A percentile compares a stretch with the other conserved stretches of the same genome.
Evolutionary conservation across 2,329 filamentous ascomycete species (phyloP).

Genomic region (Fusarium nisikadoi): DNA sequence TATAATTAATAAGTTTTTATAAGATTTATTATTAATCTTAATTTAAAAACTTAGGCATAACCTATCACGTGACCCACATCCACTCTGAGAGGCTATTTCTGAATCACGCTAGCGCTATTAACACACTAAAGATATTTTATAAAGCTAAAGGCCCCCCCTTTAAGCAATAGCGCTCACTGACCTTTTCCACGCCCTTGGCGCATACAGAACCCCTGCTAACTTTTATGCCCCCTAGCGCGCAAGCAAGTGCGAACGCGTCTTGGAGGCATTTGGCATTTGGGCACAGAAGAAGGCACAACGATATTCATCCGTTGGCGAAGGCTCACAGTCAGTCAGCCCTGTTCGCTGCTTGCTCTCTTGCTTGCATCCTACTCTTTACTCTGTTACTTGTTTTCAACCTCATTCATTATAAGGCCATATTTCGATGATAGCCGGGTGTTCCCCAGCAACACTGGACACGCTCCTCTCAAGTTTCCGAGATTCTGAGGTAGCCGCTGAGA

Average conservation of each 20-base stretch:
- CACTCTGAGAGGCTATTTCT: no score
- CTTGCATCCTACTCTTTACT: neutral
- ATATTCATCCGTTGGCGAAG: neutral
- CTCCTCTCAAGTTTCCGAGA: constrained; percentile 12
- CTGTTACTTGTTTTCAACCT: neutral
- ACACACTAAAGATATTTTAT: constrained; percentile 16
- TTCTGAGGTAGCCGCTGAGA: neutral
- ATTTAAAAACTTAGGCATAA: neutral
- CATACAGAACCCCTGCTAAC: neutral
- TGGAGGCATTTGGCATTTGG: neutral
- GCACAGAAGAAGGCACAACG: constrained; percentile 1
- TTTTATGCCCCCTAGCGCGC: neutral
- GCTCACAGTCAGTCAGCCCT: neutral
- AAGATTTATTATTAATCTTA: neutral
- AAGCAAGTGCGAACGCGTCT: constrained; percentile 26
- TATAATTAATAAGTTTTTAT: neutral
- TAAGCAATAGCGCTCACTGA: neutral
- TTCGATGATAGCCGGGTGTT: constrained; percentile 2
- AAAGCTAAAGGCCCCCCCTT: neutral
- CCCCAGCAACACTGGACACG: neutral
- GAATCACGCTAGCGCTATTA: constrained; percentile 8
- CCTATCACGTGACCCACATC: neutral
- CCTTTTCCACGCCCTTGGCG: constrained; percentile 2
- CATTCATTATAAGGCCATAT: neutral
- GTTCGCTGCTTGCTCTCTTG: neutral